phyloP scores from a whole-genome alignment of 305 asterid genomes.

The Fraxinus dipetala region DNA sequence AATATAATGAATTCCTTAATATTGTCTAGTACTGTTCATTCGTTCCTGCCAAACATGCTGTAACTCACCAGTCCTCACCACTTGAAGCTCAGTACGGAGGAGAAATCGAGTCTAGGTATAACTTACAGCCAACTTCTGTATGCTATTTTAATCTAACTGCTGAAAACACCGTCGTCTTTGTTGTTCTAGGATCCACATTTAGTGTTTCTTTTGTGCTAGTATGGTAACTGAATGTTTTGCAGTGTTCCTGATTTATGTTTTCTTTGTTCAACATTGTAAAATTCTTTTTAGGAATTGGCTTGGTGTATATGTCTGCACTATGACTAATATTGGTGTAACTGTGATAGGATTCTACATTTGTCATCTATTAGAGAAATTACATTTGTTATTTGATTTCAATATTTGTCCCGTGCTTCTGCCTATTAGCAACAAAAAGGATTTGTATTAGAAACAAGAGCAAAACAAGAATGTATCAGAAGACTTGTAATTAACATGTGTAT shows the following conservation, averaged over 20 bases:
- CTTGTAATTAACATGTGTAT: background rate
- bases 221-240: background rate
- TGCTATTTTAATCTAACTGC: conserved; percentile 11
- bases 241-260: background rate
- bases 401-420: background rate
- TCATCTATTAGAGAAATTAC: background rate
- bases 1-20: background rate
- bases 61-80: background rate
- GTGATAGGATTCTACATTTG: background rate
- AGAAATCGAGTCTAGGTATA: background rate
- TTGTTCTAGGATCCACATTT: background rate
- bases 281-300: background rate
- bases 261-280: background rate
- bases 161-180: background rate
- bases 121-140: background rate
- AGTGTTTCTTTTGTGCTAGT: background rate
- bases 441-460: background rate
- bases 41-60: background rate
- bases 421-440: background rate
- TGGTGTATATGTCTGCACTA: background rate
- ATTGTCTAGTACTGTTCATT: background rate
- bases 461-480: background rate
- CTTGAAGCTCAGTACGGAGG: background rate
- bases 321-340: background rate
- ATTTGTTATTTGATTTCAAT: background rate